Percentiles rank a stretch among this genome's conserved stretches.
Evolutionary conservation across 768 basidiomycete genomes (phyloP).

Genomic region (Lactarius pseudohatsudake): DNA sequence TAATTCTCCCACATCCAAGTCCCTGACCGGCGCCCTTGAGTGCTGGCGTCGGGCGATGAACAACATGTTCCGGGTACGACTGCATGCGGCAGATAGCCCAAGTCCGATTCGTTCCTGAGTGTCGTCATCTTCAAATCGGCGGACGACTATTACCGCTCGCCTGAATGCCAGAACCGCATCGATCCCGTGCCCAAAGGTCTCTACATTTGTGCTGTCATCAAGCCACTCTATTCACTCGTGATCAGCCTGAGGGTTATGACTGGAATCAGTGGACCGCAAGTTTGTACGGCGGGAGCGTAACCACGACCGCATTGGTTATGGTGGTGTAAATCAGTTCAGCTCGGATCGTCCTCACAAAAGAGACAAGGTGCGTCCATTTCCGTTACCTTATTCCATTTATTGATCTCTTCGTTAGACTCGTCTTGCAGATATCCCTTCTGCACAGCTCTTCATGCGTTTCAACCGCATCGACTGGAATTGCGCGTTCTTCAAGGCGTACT

Average conservation of each 20-base stretch:
- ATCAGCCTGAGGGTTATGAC: too few species aligned
- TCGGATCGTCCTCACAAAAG: conserved; percentile 77
- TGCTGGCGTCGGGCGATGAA: conserved; percentile 98
- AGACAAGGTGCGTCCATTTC: background rate
- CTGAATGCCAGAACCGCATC: conserved; percentile 85
- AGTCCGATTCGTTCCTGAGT: conserved; percentile 94
- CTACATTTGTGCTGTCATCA: too few species aligned
- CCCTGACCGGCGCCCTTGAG: conserved; percentile 81
- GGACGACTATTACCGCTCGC: conserved; percentile 97
- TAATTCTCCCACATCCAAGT: too few species aligned
- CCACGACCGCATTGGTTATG: too few species aligned
- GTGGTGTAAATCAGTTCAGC: conserved; percentile 56
- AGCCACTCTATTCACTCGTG: too few species aligned
- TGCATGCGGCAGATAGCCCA: conserved; percentile 95
- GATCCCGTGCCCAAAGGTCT: conserved; percentile 92
- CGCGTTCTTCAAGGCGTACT: conserved; percentile 99
- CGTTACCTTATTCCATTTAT: background rate
- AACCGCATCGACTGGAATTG: conserved; percentile 68
- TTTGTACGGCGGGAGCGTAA: too few species aligned
- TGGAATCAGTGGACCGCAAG: too few species aligned
- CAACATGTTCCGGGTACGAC: conserved; percentile 98
- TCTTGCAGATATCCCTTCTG: conserved; percentile 67
- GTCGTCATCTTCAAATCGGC: conserved; percentile 99
- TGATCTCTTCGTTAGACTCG: conserved; percentile 44
- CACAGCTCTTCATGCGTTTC: conserved; percentile 95